Evolutionary conservation across 306 rosid genomes (phyloP).

Genomic region (Sicyos edulis): DNA sequence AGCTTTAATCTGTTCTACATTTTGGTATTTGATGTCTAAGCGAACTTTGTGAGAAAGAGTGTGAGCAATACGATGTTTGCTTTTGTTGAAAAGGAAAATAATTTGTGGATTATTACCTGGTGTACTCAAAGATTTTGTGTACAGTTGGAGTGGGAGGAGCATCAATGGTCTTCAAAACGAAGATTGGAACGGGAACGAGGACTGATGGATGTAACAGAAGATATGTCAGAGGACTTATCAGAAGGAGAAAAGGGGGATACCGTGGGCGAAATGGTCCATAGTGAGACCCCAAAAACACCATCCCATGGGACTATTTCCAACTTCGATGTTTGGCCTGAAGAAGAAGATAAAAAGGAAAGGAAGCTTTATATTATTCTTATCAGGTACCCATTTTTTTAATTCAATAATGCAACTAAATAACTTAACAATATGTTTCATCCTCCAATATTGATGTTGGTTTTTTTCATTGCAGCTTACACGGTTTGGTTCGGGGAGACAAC

Average conservation of each 20-base stretch:
- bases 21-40: not conserved
- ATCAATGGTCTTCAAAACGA: conserved; percentile 46
- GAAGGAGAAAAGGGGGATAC: conserved; percentile 80
- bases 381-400: conserved; percentile 37
- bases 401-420: not conserved
- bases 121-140: conserved; percentile 20
- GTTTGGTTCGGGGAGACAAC: conserved; percentile 79
- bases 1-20: not conserved
- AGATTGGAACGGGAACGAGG: conserved; percentile 86
- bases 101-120: conserved; percentile 21
- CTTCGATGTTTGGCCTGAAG: conserved; percentile 83
- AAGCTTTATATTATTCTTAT: conserved; percentile 69
- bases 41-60: not conserved
- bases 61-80: not conserved
- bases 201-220: conserved; percentile 68
- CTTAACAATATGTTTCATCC: not conserved
- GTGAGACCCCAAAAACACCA: conserved; percentile 42
- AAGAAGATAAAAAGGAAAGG: conserved; percentile 76
- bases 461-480: conserved; percentile 56
- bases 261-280: conserved; percentile 35
- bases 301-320: conserved; percentile 50
- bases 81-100: conserved; percentile 11
- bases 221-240: conserved; percentile 80
- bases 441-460: not conserved
- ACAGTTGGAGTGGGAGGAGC: conserved; percentile 77